Base-by-base conservation (phyloP, 2,329 filamentous ascomycete species). In the Claviceps monticola region DNA sequence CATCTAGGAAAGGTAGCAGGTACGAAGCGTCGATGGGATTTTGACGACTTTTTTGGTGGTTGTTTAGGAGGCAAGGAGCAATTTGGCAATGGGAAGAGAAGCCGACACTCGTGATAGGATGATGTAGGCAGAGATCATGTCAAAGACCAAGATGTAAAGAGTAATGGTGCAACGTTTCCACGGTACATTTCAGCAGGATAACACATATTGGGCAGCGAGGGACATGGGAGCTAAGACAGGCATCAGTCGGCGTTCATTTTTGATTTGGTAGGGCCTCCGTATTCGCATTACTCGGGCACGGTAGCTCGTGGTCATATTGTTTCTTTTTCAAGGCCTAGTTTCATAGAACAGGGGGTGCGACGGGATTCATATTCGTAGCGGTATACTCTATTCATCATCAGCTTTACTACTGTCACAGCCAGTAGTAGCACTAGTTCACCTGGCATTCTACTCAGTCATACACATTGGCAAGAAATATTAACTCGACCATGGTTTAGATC, bases 21-120 rank as follows among this genome's bases (percentile, higher is more conserved):
- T 1, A 75, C 80, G 58, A 91, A 91, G 66, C 76, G 86, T 43
- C 79, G 84, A 59, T 75, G 87, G 58, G 84, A 86, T 59, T 77
- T 86, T 60, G 79, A 80, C 23, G 86, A 90, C 60, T 82, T 88
- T 51, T 89, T 89, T 62, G 84, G 88, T 7, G 79, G 80, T 50
- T 80, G 79, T 56, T 64, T 85, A 49, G 75, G 75, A 54, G 78
- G 78, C 44, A 84, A 83, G 61, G 83, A 87, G 55, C 64, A 72
- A 37, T 75, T 76, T 56, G 71, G 73, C 14, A 68, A 67, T 34
- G 65, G 66, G 43, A 81, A 81, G 62, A 68, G 78, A 53, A 71
- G 67, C 50, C 70, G 77, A 49, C 76, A 80, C 56, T 56, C 64
- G 52, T 70, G 58, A 66, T 26, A 29, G 19, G 26, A 29, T 26